phyloP scores from a whole-genome alignment of 2,329 filamentous ascomycete species.

The Venturia oleaginea region DNA sequence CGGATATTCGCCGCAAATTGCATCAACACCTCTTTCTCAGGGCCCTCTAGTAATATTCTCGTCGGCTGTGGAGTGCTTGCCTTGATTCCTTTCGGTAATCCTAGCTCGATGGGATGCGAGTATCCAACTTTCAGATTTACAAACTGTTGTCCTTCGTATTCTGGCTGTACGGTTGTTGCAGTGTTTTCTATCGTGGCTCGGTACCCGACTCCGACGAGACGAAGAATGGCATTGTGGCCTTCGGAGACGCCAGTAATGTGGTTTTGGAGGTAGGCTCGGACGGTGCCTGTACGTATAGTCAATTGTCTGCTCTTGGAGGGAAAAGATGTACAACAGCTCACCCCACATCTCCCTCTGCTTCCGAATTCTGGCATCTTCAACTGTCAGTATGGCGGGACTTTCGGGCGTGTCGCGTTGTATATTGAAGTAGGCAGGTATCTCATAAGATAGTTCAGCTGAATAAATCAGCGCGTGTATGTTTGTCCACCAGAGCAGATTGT shows the following conservation, averaged over 20 bases:
- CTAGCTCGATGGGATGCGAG: conserved; percentile 88
- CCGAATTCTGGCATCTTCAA: conserved; percentile 59
- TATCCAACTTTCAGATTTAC: conserved; percentile 92
- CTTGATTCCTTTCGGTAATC: conserved; percentile 71
- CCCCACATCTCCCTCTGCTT: conserved; percentile 95
- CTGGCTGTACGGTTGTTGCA: conserved; percentile 54
- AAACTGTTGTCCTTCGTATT: conserved; percentile 77
- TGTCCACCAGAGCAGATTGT: conserved; percentile 19
- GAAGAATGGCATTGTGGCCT: conserved; percentile 87
- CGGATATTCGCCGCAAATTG: conserved; percentile 84
- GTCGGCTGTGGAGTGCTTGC: conserved; percentile 87
- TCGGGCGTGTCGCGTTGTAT: conserved; percentile 57
- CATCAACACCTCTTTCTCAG: conserved; percentile 78
- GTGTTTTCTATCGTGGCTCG: conserved; percentile 75
- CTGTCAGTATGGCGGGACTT: conserved; percentile 56
- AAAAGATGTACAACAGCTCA: conserved; percentile 34
- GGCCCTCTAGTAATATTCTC: conserved; percentile 79
- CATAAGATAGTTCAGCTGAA: conserved; percentile 65
- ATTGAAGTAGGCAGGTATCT: conserved; percentile 69
- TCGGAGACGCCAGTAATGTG: conserved; percentile 91
- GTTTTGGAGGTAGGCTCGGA: conserved; percentile 80
- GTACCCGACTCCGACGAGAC: conserved; percentile 92
- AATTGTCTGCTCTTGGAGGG: background rate
- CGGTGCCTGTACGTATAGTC: conserved; percentile 55
- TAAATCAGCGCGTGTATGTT: background rate